Evolutionary conservation across 2,329 filamentous ascomycete genomes (phyloP), one percentile per base, ranked within the genome.

Genomic region (Samsoniella hepiali): DNA sequence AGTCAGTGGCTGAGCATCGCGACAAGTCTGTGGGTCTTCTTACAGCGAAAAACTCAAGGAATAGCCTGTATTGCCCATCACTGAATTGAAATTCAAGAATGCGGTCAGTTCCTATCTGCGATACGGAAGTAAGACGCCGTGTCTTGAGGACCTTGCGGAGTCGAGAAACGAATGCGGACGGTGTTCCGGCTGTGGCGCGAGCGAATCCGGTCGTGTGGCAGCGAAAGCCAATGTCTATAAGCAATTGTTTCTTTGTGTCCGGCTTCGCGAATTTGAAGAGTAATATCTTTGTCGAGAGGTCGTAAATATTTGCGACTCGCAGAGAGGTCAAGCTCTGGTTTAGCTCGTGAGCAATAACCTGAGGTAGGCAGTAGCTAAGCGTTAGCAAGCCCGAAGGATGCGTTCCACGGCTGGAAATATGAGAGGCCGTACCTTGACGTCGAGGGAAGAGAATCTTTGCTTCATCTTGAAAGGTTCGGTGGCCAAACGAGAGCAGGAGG

Each of bases 291-390:
- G 93, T 93, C 66, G 92, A 96, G 65, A 99, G 86, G 75, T 99
- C 95, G 79, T 99, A 98, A 74, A 97, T 89, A 74, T 99, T 99
- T 66, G 91, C 87, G 58, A 98, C 85, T 67, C 95, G 91, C 66
- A 98, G 83, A 64, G 87, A 86, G 64, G 89, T 86, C 61, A 99
- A 84, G 67, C 84, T 85, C 67, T 85, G 81, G 65, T 92, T 89
- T 66, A 99, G 90, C 84, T 99, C 95, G 75, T 96, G 91, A 63
- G 93, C 90, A 73, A 98, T 96, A 77, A 96, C 92, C 91, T 96
- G 72, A 59, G 15, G 34, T 11, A 17, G 17, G 31, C 13, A 27
- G 22, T 22, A 27, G 38, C 50, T 38, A 50, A 42, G 27, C 51
- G 65, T 58, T 13, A 65, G 64, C 31, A 10, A 27, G 27, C 1